Conservation (phyloP, 2,329 filamentous ascomycete species). For the Hortaea sp. region DNA sequence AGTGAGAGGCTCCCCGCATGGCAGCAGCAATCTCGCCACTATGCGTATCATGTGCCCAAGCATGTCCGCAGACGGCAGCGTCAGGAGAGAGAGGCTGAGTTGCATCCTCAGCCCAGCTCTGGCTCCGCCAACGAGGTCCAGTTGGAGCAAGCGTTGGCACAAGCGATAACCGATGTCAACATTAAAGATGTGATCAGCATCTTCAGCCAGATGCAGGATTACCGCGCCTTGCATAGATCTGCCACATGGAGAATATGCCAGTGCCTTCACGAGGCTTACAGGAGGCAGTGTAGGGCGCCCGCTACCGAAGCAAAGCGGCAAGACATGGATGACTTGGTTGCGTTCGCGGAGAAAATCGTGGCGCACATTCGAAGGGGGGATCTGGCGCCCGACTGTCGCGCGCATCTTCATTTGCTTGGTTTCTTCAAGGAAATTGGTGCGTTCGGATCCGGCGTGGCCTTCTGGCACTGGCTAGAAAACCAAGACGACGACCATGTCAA, state of each 20-base stretch:
- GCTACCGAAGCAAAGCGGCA: constrained; percentile 3
- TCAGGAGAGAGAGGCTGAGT: background rate
- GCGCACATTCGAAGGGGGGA: constrained; percentile 28
- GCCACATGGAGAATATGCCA: constrained; percentile 1
- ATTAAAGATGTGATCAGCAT: constrained; percentile 10
- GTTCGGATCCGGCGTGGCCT: constrained; percentile 19
- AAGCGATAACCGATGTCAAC: constrained; percentile 12
- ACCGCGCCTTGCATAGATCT: constrained; percentile 6
- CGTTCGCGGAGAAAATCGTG: constrained; percentile 30
- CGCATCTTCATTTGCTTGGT: constrained; percentile 37
- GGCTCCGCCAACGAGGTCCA: background rate
- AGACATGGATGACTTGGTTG: constrained; percentile 10
- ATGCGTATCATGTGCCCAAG: background rate
- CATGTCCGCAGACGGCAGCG: background rate
- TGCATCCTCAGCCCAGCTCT: background rate
- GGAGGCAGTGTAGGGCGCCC: constrained; percentile 2
- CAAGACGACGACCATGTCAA: constrained; percentile 34
- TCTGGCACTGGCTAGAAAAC: constrained; percentile 40
- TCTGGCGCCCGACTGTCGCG: constrained; percentile 27
- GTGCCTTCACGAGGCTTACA: constrained; percentile 4
- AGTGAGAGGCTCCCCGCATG: background rate
- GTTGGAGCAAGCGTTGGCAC: constrained; percentile 7
- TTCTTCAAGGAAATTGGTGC: constrained; percentile 37
- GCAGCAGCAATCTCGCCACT: background rate
- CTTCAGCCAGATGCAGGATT: constrained; percentile 10